phyloP scores from a whole-genome alignment of 257 asterid species.

The Solanum paucissectum region DNA sequence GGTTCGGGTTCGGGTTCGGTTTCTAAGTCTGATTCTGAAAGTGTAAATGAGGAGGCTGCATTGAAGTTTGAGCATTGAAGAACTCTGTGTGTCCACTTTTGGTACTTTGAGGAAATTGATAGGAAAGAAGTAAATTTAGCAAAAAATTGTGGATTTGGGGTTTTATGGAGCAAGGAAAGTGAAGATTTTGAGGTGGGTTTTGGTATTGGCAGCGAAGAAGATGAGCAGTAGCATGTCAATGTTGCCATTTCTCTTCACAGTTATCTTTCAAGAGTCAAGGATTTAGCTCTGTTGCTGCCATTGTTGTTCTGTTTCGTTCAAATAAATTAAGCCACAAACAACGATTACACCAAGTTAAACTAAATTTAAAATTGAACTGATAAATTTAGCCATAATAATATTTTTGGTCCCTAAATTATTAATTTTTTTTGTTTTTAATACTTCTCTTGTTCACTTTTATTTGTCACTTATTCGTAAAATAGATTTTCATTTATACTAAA shows the following conservation, averaged over 20 bases:
- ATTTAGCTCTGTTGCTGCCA: not conserved
- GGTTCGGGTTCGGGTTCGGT: conserved; percentile 26
- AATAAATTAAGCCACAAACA: not conserved
- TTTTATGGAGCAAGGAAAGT: conserved; percentile 5
- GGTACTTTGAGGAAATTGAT: not conserved
- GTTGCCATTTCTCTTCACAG: not conserved
- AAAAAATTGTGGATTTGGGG: not conserved
- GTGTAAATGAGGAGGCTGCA: conserved; percentile 3
- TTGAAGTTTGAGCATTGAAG: conserved; percentile 18
- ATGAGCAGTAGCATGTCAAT: not conserved
- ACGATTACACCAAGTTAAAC: not conserved
- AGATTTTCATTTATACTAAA: too few relatives aligned
- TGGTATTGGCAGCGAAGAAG: not conserved
- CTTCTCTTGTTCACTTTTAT: too few relatives aligned
- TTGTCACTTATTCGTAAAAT: too few relatives aligned
- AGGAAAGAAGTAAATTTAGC: not conserved
- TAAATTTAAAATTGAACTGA: not conserved
- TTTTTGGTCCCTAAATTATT: not conserved
- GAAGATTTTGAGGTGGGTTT: conserved; percentile 9
- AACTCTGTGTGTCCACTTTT: not conserved
- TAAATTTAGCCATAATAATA: too few relatives aligned
- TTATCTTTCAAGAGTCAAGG: not conserved
- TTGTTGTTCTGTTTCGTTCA: not conserved
- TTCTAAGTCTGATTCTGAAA: conserved; percentile 9
- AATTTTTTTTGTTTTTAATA: too few relatives aligned